These are phyloP conservation scores for Ceratocystis papillata DNA, from an alignment of 2,329 filamentous ascomycete genomes.

Conservation along the genomic window DNA sequence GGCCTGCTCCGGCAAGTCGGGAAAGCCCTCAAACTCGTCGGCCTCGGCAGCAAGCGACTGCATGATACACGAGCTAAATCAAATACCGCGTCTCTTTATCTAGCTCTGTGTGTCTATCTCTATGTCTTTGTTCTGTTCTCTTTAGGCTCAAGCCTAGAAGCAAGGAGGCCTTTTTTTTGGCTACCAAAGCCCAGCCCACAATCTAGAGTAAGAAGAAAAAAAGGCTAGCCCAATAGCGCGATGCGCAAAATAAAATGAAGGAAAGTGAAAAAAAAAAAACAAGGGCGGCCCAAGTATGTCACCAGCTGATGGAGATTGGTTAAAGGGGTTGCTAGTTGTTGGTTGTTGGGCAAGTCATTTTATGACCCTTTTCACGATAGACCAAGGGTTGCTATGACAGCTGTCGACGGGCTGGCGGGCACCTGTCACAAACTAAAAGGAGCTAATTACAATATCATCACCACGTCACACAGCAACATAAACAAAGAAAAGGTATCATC, in stretches of 20 bases:
- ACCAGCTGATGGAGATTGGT: neutral
- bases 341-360: neutral
- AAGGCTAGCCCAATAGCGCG: neutral
- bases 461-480: neutral
- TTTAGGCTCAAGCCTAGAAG: too few relatives aligned
- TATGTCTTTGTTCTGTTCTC: too few relatives aligned
- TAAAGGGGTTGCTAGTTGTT: neutral
- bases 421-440: neutral
- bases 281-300: neutral
- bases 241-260: too few relatives aligned
- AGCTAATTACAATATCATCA: neutral
- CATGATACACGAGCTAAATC: neutral
- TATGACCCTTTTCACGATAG: conserved; percentile 2
- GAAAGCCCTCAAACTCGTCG: conserved; percentile 20
- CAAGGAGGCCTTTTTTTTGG: too few relatives aligned
- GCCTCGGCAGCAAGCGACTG: neutral
- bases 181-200: too few relatives aligned
- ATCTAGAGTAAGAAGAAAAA: neutral
- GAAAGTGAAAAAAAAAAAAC: neutral
- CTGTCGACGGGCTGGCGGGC: neutral
- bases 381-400: neutral
- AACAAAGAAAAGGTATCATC: neutral
- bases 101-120: too few relatives aligned
- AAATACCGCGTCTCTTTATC: too few relatives aligned
- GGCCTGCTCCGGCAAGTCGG: conserved; percentile 4